These are phyloP conservation scores for Xylariaceae sp. DNA, from an alignment of 2,329 filamentous ascomycete genomes.

Conservation along the genomic window DNA sequence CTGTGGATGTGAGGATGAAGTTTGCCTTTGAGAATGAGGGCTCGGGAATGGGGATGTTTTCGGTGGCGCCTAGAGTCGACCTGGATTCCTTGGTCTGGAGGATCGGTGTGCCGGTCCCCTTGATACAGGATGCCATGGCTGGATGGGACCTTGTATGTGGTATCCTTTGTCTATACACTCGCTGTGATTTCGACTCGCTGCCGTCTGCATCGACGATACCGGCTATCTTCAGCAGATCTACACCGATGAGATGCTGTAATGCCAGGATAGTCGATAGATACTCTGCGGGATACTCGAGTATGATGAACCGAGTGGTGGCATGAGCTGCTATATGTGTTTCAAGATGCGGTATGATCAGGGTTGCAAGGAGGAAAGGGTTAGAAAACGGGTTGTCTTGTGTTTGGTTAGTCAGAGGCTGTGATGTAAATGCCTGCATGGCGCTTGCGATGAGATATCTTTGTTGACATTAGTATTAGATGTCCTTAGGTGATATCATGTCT, in stretches of 20 bases:
- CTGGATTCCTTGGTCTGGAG: constrained; percentile 12
- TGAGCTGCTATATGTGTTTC: constrained; percentile 55
- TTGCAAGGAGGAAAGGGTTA: constrained; percentile 50
- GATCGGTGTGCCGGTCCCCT: constrained; percentile 15
- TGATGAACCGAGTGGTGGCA: constrained; percentile 48
- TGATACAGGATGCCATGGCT: constrained; percentile 23
- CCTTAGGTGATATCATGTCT: neutral
- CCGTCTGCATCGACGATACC: constrained; percentile 47
- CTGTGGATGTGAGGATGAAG: constrained; percentile 51
- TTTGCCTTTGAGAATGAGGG: constrained; percentile 47
- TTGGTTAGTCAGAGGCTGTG: constrained; percentile 46
- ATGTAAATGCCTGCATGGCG: constrained; percentile 54
- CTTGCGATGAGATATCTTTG: constrained; percentile 54
- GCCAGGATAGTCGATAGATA: constrained; percentile 54
- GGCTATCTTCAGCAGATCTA: constrained; percentile 53
- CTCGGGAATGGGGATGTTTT: constrained; percentile 13
- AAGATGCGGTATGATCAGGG: constrained; percentile 54
- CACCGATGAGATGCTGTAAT: constrained; percentile 52
- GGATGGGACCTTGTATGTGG: constrained; percentile 17
- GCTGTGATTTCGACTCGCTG: constrained; percentile 28
- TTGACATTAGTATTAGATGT: constrained; percentile 3
- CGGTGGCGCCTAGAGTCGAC: neutral
- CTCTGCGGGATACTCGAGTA: constrained; percentile 54
- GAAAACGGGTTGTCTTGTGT: constrained; percentile 50
- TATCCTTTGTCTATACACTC: constrained; percentile 12